A percentile compares a stretch with the other conserved stretches of the same genome.
Evolutionary conservation across 176 grass and related monocot genomes (phyloP).

Genomic region (Otatea glauca): DNA sequence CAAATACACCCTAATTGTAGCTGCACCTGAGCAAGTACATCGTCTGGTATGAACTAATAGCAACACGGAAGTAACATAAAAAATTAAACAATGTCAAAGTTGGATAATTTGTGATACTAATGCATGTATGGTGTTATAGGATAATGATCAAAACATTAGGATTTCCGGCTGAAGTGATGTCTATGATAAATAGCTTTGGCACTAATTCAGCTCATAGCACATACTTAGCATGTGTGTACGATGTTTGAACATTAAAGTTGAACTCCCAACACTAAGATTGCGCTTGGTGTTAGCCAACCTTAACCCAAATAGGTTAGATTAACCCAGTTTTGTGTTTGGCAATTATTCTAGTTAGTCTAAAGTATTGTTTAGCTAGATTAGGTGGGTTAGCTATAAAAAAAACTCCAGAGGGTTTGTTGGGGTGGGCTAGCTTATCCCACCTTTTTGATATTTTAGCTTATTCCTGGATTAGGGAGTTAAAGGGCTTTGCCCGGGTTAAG

Average conservation of each 20-base stretch:
- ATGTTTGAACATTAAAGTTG: not conserved
- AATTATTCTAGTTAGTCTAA: not conserved
- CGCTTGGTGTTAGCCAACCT: not conserved
- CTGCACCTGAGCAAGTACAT: not conserved
- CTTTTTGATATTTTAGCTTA: not conserved
- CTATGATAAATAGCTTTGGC: not conserved
- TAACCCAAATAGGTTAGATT: not conserved
- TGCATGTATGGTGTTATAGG: not conserved
- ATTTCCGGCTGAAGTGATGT: not conserved
- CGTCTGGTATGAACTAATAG: not conserved
- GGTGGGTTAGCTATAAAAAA: not conserved
- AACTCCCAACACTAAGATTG: not conserved
- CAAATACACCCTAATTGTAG: not conserved
- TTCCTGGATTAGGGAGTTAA: not conserved
- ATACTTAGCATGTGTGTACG: not conserved
- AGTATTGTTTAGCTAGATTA: not conserved
- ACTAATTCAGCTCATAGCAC: not conserved
- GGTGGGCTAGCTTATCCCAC: not conserved
- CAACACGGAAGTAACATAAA: not conserved
- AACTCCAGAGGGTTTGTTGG: too few species aligned
- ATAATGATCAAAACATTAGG: not conserved
- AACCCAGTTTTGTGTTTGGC: not conserved
- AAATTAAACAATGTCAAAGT: not conserved
- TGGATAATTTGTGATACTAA: not conserved
- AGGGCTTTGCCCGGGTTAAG: not conserved